These are phyloP conservation scores for Starmerella floris DNA, from an alignment of 805 yeast genomes.

Conservation along the genomic window DNA sequence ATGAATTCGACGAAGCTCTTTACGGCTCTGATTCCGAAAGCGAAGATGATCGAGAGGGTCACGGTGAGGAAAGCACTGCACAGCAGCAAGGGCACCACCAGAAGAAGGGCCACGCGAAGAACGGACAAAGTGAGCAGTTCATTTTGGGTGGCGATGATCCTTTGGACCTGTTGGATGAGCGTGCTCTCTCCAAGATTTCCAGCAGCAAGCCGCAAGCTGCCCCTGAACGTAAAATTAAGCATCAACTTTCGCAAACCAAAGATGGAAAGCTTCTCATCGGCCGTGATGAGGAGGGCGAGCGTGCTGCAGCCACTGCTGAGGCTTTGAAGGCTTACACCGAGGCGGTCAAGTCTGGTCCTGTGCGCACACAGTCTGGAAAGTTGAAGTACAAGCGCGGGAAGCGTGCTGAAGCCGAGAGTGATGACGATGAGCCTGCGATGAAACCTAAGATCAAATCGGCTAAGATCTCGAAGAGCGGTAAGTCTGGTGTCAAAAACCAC, in stretches of 20 bases:
- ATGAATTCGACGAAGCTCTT: constrained; percentile 86
- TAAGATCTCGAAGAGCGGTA: constrained; percentile 8
- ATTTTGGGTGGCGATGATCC: constrained; percentile 64
- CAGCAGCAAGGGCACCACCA: no score
- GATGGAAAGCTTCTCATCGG: constrained; percentile 58
- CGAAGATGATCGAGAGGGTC: constrained; percentile 25
- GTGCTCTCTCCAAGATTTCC: constrained; percentile 74
- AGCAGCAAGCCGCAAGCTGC: constrained; percentile 66
- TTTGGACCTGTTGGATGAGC: constrained; percentile 74
- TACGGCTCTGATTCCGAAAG: constrained; percentile 53
- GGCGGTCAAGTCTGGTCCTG: constrained; percentile 85
- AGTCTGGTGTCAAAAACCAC: constrained; percentile 9
- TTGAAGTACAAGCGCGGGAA: constrained; percentile 68
- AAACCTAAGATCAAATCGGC: constrained; percentile 11
- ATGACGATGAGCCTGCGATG: constrained; percentile 33
- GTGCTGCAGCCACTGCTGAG: constrained; percentile 22
- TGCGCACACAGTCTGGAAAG: constrained; percentile 84
- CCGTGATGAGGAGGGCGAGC: constrained; percentile 34
- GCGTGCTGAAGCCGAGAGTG: constrained; percentile 40
- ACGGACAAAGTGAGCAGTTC: constrained; percentile 38
- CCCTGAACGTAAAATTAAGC: constrained; percentile 25
- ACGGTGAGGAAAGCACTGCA: background rate
- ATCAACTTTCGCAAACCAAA: constrained; percentile 29
- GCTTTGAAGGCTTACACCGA: constrained; percentile 89
- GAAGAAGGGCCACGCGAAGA: background rate